A percentile compares a stretch with the other conserved stretches of the same genome.
phyloP scores from a whole-genome alignment of 371 early-diverging fungal species.

The Lichtheimia hyalospora region DNA sequence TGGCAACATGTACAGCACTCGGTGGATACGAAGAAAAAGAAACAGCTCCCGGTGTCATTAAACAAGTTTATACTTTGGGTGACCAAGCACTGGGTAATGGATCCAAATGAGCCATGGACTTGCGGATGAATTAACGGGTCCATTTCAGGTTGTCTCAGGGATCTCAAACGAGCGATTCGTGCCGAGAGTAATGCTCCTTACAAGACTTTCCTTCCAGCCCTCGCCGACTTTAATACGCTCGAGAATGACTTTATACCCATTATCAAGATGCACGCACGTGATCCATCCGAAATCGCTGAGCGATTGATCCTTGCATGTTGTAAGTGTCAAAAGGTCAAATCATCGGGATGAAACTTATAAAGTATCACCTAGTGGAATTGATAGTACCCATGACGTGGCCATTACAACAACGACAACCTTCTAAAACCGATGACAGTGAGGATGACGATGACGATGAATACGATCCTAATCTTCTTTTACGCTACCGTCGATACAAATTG shows the following conservation, averaged over 20 bases:
- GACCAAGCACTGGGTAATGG: conserved; percentile 75
- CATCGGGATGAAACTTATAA: neutral
- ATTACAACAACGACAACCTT: conserved; percentile 22
- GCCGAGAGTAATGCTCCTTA: conserved; percentile 57
- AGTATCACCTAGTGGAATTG: conserved; percentile 57
- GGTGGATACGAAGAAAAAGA: conserved; percentile 72
- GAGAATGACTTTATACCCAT: conserved; percentile 81
- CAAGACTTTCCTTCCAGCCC: conserved; percentile 59
- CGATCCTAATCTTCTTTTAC: conserved; percentile 49
- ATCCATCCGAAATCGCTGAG: conserved; percentile 32
- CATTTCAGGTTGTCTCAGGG: conserved; percentile 29
- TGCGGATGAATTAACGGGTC: too few relatives aligned
- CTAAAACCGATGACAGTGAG: conserved; percentile 26
- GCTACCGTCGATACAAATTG: conserved; percentile 68
- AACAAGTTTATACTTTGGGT: conserved; percentile 70
- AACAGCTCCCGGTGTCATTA: conserved; percentile 28
- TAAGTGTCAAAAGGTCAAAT: conserved; percentile 20
- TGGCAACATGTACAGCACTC: conserved; percentile 80
- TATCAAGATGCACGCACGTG: conserved; percentile 57
- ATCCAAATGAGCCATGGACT: too few relatives aligned
- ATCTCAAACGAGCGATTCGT: conserved; percentile 73
- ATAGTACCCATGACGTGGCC: conserved; percentile 78
- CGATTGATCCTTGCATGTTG: conserved; percentile 62
- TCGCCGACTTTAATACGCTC: conserved; percentile 74
- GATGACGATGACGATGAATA: conserved; percentile 50